Percentiles rank a stretch among this genome's conserved stretches.
Evolutionary conservation across 2,329 filamentous ascomycete genomes (phyloP).

Genomic region (Tolypocladium capitatum): DNA sequence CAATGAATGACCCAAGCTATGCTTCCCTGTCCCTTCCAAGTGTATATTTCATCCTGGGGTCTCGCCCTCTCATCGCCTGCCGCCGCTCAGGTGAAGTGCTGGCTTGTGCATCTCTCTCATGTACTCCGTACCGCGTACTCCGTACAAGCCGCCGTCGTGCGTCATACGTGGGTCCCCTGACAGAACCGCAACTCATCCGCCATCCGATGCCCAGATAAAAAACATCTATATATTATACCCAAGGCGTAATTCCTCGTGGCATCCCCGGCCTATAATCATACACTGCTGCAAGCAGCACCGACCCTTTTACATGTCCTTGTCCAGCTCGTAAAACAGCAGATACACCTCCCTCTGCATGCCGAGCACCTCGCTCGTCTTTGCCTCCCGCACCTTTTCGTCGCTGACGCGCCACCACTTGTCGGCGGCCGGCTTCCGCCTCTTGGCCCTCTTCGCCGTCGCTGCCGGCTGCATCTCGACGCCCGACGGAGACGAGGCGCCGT

Average conservation of each 20-base stretch:
- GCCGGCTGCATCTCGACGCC: conserved; percentile 7
- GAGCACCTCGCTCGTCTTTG: conserved; percentile 81
- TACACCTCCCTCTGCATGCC: conserved; percentile 95
- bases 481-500: conserved; percentile 10
- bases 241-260: background rate
- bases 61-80: background rate
- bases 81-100: background rate
- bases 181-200: no score
- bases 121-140: no score
- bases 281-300: background rate
- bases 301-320: conserved; percentile 27
- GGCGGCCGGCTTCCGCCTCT: conserved; percentile 41
- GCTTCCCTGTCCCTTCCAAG: background rate
- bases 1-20: no score
- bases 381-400: conserved; percentile 91
- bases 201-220: background rate
- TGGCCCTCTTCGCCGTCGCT: conserved; percentile 23
- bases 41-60: background rate
- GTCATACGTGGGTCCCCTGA: no score
- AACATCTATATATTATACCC: no score
- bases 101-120: background rate
- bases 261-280: background rate
- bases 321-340: conserved; percentile 87
- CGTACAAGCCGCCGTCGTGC: no score
- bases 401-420: conserved; percentile 95